These are phyloP conservation scores for Hyphodiscus hymeniophilus DNA, from an alignment of 495 filamentous ascomycete species.

Conservation along the genomic window DNA sequence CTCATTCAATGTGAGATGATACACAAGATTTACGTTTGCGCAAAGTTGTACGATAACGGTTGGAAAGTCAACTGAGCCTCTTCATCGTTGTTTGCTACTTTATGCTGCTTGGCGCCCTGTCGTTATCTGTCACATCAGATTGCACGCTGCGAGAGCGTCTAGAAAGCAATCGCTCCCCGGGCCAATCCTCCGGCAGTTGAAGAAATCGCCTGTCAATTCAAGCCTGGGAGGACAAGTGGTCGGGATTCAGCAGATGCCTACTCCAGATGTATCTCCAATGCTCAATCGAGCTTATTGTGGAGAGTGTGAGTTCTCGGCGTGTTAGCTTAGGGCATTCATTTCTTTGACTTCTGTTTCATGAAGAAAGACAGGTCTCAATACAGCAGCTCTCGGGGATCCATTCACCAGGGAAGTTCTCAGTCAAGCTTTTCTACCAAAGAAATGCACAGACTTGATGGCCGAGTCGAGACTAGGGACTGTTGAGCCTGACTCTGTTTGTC, in stretches of 20 bases:
- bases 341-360: constrained; percentile 20
- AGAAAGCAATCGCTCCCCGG: constrained; percentile 6
- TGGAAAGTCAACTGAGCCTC: background rate
- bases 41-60: constrained; percentile 14
- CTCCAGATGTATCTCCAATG: background rate
- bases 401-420: constrained; percentile 1
- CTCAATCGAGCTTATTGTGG: no score
- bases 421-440: constrained; percentile 8
- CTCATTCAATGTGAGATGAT: background rate
- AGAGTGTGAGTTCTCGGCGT: no score
- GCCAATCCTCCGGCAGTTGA: constrained; percentile 10
- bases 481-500: constrained; percentile 14
- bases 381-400: constrained; percentile 11
- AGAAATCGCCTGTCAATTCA: constrained; percentile 12
- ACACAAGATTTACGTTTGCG: constrained; percentile 15
- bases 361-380: constrained; percentile 6
- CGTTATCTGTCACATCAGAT: constrained; percentile 17
- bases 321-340: no score
- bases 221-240: constrained; percentile 1
- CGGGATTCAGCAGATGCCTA: constrained; percentile 8
- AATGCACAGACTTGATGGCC: constrained; percentile 10
- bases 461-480: constrained; percentile 4
- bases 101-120: constrained; percentile 7
- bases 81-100: constrained; percentile 18
- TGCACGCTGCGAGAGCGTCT: background rate